These are phyloP conservation scores for Beta macrorhiza DNA, from an alignment of 179 eudicot genomes.

Conservation along the genomic window DNA sequence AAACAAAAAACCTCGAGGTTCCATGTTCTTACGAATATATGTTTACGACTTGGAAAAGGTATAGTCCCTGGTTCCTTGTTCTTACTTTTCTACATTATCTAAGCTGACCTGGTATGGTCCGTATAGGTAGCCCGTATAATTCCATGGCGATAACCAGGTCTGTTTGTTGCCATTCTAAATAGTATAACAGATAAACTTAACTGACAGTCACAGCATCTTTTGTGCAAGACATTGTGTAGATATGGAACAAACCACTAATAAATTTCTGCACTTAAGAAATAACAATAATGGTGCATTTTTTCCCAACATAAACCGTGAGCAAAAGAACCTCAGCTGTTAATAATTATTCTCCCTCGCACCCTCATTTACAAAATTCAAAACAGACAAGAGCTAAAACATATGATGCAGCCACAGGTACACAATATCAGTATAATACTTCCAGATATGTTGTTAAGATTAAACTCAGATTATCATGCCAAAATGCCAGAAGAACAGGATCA, in stretches of 20 bases:
- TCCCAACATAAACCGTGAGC: neutral
- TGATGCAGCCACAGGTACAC: neutral
- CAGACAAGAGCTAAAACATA: neutral
- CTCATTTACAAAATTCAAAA: neutral
- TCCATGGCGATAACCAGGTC: too few relatives aligned
- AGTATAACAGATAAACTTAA: too few relatives aligned
- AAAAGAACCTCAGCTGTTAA: neutral
- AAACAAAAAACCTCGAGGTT: too few relatives aligned
- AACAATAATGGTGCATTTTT: neutral
- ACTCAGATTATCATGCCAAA: neutral
- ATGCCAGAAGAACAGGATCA: slow-evolving; percentile 4
- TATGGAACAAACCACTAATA: neutral
- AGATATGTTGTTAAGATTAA: neutral
- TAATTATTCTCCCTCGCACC: neutral
- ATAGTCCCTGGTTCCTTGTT: too few relatives aligned
- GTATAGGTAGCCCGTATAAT: too few relatives aligned
- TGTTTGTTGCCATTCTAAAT: too few relatives aligned
- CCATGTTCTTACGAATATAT: too few relatives aligned
- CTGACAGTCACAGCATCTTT: neutral
- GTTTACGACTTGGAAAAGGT: too few relatives aligned
- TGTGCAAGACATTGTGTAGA: neutral
- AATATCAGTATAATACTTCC: neutral
- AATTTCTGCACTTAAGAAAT: neutral
- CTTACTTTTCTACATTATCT: too few relatives aligned
- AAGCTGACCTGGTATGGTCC: too few relatives aligned